Evolutionary conservation across 441 rosid genomes (phyloP).

Genomic region (Croton setiger): DNA sequence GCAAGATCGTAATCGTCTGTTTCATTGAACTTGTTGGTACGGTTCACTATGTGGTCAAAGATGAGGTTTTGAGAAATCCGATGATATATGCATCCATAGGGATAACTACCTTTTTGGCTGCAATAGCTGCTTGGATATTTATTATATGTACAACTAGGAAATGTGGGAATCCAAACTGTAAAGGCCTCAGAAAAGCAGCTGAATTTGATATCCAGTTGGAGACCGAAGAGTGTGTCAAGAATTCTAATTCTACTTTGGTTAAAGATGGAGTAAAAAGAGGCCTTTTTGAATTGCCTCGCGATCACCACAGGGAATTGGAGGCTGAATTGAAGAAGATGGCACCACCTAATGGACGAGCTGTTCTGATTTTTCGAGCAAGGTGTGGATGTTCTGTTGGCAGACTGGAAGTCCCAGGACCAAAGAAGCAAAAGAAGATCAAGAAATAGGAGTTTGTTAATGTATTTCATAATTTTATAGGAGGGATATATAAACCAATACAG

Average conservation of each 20-base stretch:
- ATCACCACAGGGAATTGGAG: conserved; percentile 74
- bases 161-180: conserved; percentile 82
- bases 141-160: conserved; percentile 53
- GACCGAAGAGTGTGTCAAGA: conserved; percentile 83
- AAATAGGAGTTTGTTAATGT: conserved; percentile 37
- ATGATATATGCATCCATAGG: conserved; percentile 66
- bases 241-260: conserved; percentile 31
- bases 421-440: conserved; percentile 81
- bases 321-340: conserved; percentile 93
- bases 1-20: conserved; percentile 38
- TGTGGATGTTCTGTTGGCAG: conserved; percentile 91
- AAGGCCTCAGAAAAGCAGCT: conserved; percentile 72
- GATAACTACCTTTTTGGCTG: conserved; percentile 57
- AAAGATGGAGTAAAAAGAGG: conserved; percentile 54
- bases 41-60: conserved; percentile 44
- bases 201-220: conserved; percentile 92
- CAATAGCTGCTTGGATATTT: conserved; percentile 56
- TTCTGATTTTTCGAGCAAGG: conserved; percentile 71
- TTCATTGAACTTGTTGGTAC: conserved; percentile 40
- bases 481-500: conserved; percentile 31
- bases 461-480: conserved; percentile 23
- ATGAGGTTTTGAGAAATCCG: conserved; percentile 60
- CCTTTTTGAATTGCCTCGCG: conserved; percentile 62
- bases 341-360: conserved; percentile 82
- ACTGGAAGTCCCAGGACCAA: conserved; percentile 78